Evolutionary conservation across 1,139 yeast genomes (phyloP), one percentile per base, ranked within the genome.

Genomic region (Taphrina sp.): DNA sequence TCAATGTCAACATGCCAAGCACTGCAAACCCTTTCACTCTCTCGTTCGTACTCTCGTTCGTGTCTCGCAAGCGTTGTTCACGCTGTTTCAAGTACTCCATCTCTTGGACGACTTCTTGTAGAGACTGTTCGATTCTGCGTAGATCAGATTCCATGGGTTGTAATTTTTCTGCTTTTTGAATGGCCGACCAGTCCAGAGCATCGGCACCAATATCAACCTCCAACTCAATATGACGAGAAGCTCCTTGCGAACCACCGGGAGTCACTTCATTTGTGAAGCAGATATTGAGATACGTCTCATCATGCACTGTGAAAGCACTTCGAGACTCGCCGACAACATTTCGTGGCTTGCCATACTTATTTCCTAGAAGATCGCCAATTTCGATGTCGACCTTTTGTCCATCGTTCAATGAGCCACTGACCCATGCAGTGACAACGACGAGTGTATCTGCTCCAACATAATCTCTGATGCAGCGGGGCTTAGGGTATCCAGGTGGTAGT

Each of bases 151-250:
- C 98, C 47, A 84, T 81, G 8, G 98, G 97, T 73, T 85, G 87
- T 71, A 92, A 81, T 69, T 88, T 87, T 71, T 90, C 97, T 45
- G 86, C 80, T 37, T 95, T 90, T 74, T 90, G 96, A 61, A 89
- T 76, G 24, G 94, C 89, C 68, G 88, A 88, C 97, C 97, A 92
- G 72, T 92, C 97, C 72, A 97, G 83, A 37, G 97, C 97, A 64
- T 90, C 88, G 56, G 96, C 86, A 31, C 98, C 98, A 62, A 90
- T 83, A 71, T 92, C 97, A 59, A 92, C 85, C 63, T 90, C 96
- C 66, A 92, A 76, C 67, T 89, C 96, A 64, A 92, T 75, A 58
- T 83, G 82, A 41, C 76, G 68, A 52, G 59, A 58, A 38, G 64
- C 59, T 14, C 64, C 61, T 33, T 62, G 46, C 8, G 26, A 16